Evolutionary conservation across 208 protist genomes (phyloP), one percentile per base, ranked within the genome.

Genomic region (Spironucleus salmonicida): DNA sequence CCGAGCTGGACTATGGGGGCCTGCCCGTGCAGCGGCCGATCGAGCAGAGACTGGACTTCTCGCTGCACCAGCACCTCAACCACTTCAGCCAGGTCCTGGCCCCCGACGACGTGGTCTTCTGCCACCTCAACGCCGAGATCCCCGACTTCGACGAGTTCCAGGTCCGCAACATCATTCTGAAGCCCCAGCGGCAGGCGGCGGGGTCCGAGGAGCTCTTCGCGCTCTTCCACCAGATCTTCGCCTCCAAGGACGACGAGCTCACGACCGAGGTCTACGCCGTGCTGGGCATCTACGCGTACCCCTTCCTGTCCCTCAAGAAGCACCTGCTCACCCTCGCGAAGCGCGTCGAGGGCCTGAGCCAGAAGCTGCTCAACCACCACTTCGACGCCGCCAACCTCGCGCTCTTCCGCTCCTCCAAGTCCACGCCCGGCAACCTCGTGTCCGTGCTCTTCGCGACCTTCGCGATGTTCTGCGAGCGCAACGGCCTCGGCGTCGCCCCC

Each of bases 241-340:
- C n/a, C n/a, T n/a, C 45, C 45, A 53, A 53, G 19, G 45, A 53
- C 19, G 15, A 15, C 15, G 61, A 67, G 29, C 35, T 67, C 30
- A n/a, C 26, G 15, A 15, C 61, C 13, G 15, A 67, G 26, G 35
- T 67, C 15, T 67, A 67, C 61, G 34, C 23, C 26, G 15, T 38
- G 26, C 61, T 67, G 19, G 61, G 61, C 26, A 15, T 67, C 15
- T 67, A 67, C 35, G 26, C 61, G 23, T 67, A 67, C 61, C 61
- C 61, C 15, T 30, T 67, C 30, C 61, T 67, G 23, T 39, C 15
- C 61, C 34, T 67, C 15, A 13, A 34, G 61, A 67, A 34, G 61
- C 61, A 15, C 23, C 19, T 67, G 23, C 15, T 19, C 15, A 38
- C 34, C 15, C 61, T 67, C 29, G 15, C 30, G 34, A 15, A 30